phyloP scores from a whole-genome alignment of 306 rosid genomes.

The Cucumis hystrix region DNA sequence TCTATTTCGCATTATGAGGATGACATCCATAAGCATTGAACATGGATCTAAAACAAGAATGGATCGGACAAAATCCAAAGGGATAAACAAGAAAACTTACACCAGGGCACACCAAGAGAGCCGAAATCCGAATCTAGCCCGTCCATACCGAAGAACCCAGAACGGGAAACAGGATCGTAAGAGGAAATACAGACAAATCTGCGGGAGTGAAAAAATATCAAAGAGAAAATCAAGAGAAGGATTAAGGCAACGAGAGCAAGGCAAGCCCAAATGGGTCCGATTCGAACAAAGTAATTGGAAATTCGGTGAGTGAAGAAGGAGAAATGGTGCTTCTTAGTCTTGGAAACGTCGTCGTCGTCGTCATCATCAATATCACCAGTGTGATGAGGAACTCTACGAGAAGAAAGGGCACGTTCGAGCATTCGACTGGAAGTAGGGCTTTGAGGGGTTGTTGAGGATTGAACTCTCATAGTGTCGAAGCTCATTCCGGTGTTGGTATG shows the following conservation, averaged over 20 bases:
- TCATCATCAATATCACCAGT: slow-evolving; percentile 14
- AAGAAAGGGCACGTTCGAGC: slow-evolving; percentile 57
- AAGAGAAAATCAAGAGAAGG: slow-evolving; percentile 24
- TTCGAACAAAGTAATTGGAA: slow-evolving; percentile 38
- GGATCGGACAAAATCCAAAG: slow-evolving; percentile 12
- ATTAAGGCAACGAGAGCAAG: slow-evolving; percentile 17
- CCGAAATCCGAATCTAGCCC: slow-evolving; percentile 86
- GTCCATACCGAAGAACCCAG: slow-evolving; percentile 58
- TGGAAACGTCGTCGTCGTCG: slow-evolving; percentile 26
- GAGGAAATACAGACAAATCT: slow-evolving; percentile 65
- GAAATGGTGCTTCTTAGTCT: slow-evolving; percentile 46
- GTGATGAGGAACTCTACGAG: slow-evolving; percentile 49
- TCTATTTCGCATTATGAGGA: background rate
- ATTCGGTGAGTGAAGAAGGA: slow-evolving; percentile 31
- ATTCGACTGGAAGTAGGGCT: slow-evolving; percentile 21
- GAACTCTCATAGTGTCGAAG: slow-evolving; percentile 10
- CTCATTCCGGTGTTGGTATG: background rate
- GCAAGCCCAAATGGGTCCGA: slow-evolving; percentile 31
- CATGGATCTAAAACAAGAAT: background rate
- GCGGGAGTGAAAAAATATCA: slow-evolving; percentile 45
- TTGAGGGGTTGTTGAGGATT: slow-evolving; percentile 7
- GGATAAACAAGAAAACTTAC: slow-evolving; percentile 34
- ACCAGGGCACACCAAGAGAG: slow-evolving; percentile 94
- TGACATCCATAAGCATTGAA: background rate
- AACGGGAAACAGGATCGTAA: slow-evolving; percentile 36